A percentile compares a stretch with the other conserved stretches of the same genome.
phyloP scores from a whole-genome alignment of 345 rosid genomes.

The Rhodomyrtus tomentosa region DNA sequence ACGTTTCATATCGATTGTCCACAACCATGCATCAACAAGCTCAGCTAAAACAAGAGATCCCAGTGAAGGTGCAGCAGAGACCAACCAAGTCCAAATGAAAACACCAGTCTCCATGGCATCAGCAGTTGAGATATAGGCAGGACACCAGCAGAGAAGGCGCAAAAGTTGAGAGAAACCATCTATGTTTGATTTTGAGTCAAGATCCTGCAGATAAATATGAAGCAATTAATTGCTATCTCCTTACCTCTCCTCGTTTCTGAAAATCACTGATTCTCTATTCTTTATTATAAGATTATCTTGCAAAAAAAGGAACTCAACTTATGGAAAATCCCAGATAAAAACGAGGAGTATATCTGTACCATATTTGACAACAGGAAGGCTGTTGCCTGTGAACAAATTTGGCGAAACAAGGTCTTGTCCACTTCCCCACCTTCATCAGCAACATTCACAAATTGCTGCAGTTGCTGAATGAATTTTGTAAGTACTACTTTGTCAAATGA shows the following conservation, averaged over 20 bases:
- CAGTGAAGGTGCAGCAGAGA: conserved; percentile 86
- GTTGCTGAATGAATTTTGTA: conserved; percentile 69
- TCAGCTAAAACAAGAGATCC: conserved; percentile 87
- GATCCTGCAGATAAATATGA: conserved; percentile 29
- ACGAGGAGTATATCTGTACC: conserved; percentile 29
- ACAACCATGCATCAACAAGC: conserved; percentile 99
- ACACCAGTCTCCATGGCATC: conserved; percentile 97
- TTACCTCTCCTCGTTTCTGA: background rate
- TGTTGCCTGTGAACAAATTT: conserved; percentile 88
- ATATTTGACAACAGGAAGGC: conserved; percentile 84
- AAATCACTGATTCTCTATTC: background rate
- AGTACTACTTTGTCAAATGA: conserved; percentile 75
- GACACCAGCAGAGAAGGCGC: conserved; percentile 95
- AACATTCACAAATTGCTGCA: conserved; percentile 78
- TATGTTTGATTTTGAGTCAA: conserved; percentile 54
- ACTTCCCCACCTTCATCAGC: conserved; percentile 85
- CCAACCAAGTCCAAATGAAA: conserved; percentile 96
- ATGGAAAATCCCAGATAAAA: background rate
- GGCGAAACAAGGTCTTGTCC: conserved; percentile 33
- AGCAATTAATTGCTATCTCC: background rate
- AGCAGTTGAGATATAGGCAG: conserved; percentile 84
- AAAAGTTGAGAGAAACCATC: conserved; percentile 90
- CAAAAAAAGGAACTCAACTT: background rate
- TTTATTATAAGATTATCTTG: background rate
- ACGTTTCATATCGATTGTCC: conserved; percentile 96